phyloP scores from a whole-genome alignment of 768 basidiomycete species.

The Obba rivulosa region DNA sequence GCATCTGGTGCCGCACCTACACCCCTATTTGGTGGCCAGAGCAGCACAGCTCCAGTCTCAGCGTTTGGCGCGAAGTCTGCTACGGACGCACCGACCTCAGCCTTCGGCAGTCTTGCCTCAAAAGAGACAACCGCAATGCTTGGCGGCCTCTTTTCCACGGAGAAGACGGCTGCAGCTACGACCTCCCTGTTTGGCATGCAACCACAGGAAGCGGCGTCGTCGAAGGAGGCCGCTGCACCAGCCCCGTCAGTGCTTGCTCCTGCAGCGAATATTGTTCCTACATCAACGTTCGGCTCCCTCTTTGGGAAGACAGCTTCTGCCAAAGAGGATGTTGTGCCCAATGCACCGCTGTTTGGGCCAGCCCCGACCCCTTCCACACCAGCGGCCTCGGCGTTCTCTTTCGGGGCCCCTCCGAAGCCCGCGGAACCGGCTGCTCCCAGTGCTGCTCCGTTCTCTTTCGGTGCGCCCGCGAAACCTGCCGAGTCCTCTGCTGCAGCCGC shows the following conservation, averaged over 20 bases:
- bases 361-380: neutral
- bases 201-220: neutral
- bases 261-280: neutral
- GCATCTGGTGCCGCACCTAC: neutral
- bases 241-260: neutral
- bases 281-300: neutral
- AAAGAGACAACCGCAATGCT: neutral
- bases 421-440: conserved; percentile 3
- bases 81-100: neutral
- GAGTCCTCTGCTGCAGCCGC: conserved; percentile 4
- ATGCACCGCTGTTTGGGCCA: conserved; percentile 1
- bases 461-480: conserved; percentile 7
- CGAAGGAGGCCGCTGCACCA: conserved; percentile 5
- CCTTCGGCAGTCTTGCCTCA: neutral
- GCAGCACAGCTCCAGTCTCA: too few species aligned
- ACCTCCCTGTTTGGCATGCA: neutral
- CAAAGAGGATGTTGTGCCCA: neutral
- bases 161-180: neutral
- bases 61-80: too few species aligned
- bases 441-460: conserved; percentile 9
- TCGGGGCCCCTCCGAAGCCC: conserved; percentile 8
- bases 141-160: too few species aligned
- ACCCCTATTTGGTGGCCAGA: neutral
- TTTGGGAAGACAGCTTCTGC: neutral
- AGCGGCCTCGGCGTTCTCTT: conserved; percentile 2